These are phyloP conservation scores for Jatropha curcas DNA, from an alignment of 345 rosid species.

Conservation along the genomic window DNA sequence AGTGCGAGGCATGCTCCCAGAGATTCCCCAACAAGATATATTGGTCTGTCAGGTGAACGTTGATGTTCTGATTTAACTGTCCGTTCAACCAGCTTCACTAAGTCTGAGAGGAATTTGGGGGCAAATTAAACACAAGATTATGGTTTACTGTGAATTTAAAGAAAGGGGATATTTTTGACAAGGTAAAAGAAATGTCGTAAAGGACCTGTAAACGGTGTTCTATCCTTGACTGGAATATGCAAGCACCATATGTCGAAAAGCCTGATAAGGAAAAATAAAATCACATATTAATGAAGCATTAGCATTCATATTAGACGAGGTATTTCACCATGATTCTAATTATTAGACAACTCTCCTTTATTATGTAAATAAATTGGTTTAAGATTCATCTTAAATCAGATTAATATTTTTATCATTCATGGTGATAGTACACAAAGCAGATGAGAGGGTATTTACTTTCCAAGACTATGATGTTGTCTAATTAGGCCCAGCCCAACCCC, in stretches of 20 bases:
- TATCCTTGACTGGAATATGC: slow-evolving; percentile 62
- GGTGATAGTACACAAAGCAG: neutral
- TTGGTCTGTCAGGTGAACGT: slow-evolving; percentile 47
- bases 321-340: no score
- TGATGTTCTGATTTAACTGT: slow-evolving; percentile 43
- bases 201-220: slow-evolving; percentile 53
- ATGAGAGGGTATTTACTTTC: slow-evolving; percentile 16
- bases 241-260: slow-evolving; percentile 68
- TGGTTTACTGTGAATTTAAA: no score
- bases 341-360: neutral
- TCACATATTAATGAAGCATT: neutral
- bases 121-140: neutral
- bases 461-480: slow-evolving; percentile 19
- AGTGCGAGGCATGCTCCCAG: slow-evolving; percentile 64
- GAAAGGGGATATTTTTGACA: no score
- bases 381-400: neutral
- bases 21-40: slow-evolving; percentile 63
- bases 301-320: no score
- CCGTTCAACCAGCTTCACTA: slow-evolving; percentile 54
- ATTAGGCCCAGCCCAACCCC: slow-evolving; percentile 31
- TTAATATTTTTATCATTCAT: neutral
- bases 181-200: no score
- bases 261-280: slow-evolving; percentile 31
- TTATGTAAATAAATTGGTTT: neutral
- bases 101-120: slow-evolving; percentile 39